These are phyloP conservation scores for Euphorbia celastroides DNA, from an alignment of 441 rosid genomes.

Conservation along the genomic window DNA sequence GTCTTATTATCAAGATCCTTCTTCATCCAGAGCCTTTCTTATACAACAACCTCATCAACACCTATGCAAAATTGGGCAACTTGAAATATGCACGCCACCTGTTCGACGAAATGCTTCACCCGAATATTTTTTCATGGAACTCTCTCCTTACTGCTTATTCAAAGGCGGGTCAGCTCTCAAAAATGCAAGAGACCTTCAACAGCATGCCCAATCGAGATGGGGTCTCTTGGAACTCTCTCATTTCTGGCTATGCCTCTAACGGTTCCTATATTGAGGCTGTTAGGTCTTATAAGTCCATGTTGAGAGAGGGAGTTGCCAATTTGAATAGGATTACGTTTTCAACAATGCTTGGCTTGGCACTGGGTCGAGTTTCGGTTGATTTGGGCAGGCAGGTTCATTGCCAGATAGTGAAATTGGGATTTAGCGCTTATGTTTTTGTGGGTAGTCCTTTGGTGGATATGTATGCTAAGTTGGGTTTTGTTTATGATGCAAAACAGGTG, in stretches of 20 bases:
- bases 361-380: conserved; percentile 35
- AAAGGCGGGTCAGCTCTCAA: conserved; percentile 48
- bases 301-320: conserved; percentile 24
- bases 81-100: conserved; percentile 48
- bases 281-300: conserved; percentile 14
- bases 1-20: conserved; percentile 48
- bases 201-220: conserved; percentile 35
- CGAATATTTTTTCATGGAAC: conserved; percentile 76
- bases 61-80: conserved; percentile 37
- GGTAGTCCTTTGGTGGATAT: conserved; percentile 77
- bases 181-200: conserved; percentile 45
- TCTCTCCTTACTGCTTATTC: conserved; percentile 71
- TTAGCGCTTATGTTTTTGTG: conserved; percentile 53
- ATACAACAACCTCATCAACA: conserved; percentile 45
- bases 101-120: conserved; percentile 60
- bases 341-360: conserved; percentile 63
- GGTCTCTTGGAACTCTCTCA: too few species aligned
- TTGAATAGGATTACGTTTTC: conserved; percentile 73
- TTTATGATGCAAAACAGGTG: conserved; percentile 56
- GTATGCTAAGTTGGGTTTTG: conserved; percentile 64
- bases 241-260: too few species aligned
- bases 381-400: conserved; percentile 76
- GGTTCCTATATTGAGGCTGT: neutral
- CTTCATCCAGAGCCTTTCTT: conserved; percentile 48
- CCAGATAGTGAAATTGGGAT: conserved; percentile 65